Conservation (phyloP, 2,329 filamentous ascomycete genomes). For the Scedosporium minutisporum region DNA sequence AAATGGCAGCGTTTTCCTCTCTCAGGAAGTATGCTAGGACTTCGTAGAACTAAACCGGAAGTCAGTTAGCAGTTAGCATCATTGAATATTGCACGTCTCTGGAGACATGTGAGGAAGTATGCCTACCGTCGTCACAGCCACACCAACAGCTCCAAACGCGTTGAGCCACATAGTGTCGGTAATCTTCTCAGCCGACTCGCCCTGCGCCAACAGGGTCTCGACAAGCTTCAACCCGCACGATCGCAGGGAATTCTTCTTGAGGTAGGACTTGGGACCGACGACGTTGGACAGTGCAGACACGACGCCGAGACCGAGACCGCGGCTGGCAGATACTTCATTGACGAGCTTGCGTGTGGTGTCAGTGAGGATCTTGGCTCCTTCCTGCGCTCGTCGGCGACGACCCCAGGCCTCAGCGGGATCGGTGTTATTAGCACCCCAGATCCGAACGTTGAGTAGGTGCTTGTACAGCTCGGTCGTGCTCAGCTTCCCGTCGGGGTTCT, state of each 20-base stretch:
- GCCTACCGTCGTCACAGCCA: constrained; percentile 27
- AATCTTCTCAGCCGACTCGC: constrained; percentile 21
- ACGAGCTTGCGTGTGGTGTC: constrained; percentile 29
- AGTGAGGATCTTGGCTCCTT: constrained; percentile 25
- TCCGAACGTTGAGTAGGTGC: constrained; percentile 31
- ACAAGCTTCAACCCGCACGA: constrained; percentile 28
- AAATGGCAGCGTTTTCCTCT: constrained; percentile 28
- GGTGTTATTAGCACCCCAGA: constrained; percentile 36
- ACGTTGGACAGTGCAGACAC: constrained; percentile 17
- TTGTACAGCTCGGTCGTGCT: constrained; percentile 30
- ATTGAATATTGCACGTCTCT: too few species aligned
- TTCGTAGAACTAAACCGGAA: constrained; percentile 31
- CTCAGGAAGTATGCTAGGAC: constrained; percentile 31
- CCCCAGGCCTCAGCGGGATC: constrained; percentile 37
- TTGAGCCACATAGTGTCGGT: constrained; percentile 27
- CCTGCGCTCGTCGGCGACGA: constrained; percentile 30
- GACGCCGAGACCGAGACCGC: constrained; percentile 22
- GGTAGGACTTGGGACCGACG: constrained; percentile 17
- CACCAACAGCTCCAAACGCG: constrained; percentile 30
- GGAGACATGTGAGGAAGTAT: neutral
- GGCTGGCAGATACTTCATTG: constrained; percentile 22
- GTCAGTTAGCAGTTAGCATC: neutral
- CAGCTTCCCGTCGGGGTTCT: constrained; percentile 41
- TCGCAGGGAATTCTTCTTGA: constrained; percentile 26
- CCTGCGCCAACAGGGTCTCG: constrained; percentile 25